Percentiles rank a stretch among this genome's conserved stretches.
Conservation (phyloP, 148 eudicot species). For the Rheum nobile region DNA sequence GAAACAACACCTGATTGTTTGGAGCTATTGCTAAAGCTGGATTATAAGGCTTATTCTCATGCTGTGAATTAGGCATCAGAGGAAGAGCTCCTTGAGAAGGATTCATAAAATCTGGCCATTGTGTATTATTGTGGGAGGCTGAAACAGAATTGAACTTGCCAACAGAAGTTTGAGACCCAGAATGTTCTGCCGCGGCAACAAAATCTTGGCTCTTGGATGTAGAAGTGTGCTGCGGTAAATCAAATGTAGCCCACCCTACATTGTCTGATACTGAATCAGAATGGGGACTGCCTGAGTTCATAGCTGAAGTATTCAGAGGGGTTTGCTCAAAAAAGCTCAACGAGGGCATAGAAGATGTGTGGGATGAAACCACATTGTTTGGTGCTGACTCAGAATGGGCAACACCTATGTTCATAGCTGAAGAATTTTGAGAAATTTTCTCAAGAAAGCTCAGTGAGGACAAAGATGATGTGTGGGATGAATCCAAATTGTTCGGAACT, state of each 20-base stretch:
- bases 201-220: conserved; percentile 15
- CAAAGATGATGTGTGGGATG: conserved; percentile 4
- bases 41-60: conserved; percentile 25
- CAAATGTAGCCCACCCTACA: conserved; percentile 94
- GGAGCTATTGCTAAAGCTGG: conserved; percentile 18
- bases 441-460: conserved; percentile 2
- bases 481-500: conserved; percentile 6
- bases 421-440: background rate
- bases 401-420: background rate
- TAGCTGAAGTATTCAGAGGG: conserved; percentile 26
- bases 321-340: conserved; percentile 20
- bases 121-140: conserved; percentile 18
- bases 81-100: conserved; percentile 21
- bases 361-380: conserved; percentile 19
- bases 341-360: conserved; percentile 23
- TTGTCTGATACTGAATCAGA: conserved; percentile 24
- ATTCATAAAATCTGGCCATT: conserved; percentile 32
- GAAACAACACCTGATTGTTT: conserved; percentile 32
- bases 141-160: conserved; percentile 14
- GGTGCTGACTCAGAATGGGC: conserved; percentile 9
- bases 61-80: conserved; percentile 31
- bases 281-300: conserved; percentile 17
- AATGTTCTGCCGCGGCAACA: conserved; percentile 16
- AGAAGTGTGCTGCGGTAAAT: conserved; percentile 28
- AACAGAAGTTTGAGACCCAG: conserved; percentile 18